Base-by-base conservation (phyloP, 139 green algal genomes). In the Coccomyxa sp. region DNA sequence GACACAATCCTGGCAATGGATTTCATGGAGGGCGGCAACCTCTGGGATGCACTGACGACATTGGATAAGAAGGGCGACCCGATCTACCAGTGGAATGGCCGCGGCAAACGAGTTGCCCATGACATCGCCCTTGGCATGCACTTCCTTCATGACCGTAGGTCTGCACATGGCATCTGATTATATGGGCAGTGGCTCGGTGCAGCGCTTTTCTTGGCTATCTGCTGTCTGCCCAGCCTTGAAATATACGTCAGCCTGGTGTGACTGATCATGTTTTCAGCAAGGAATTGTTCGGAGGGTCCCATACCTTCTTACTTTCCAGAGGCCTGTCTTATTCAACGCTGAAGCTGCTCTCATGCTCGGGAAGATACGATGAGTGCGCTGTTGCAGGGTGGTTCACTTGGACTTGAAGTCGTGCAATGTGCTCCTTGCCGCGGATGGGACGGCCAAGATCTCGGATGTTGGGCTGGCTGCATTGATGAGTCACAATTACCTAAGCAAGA, bases 371-470 rank as follows among this genome's bases (percentile, higher is more conserved):
- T 51, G 38, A 51, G 38, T 7, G 38, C 3, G 38, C 38, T 51
- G 7, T 51, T 51, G 63, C 63, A 71, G 63, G 63, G 63, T 71
- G 18, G 63, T 71, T 25, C 63, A 71, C 63, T 25, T 71, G 63
- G 63, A 71, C 63, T 15, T 71, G 32, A 87, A 87, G 84, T 76
- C 38, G 23, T 28, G 23, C 81, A 87, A 87, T 76, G 68, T 87
- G 28, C 84, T 87, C 57, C 76, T 87, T 0, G 67, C 80, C 0
- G 18, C 25, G 16, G 58, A 83, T 23, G 85, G 85, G 18, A 31
- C 23, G 0, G 85, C 86, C 71, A 89, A 89, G 60, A 82, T 89
- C 14, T 66, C 79, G 12, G 86, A 89, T 11, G 86, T 89, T 18
- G 85, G 85, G 58, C 66, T 83, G 28, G 60, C 85, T 18, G 30